Conservation (phyloP, 192 early-diverging fungal species). For the Podila clonocystis region DNA sequence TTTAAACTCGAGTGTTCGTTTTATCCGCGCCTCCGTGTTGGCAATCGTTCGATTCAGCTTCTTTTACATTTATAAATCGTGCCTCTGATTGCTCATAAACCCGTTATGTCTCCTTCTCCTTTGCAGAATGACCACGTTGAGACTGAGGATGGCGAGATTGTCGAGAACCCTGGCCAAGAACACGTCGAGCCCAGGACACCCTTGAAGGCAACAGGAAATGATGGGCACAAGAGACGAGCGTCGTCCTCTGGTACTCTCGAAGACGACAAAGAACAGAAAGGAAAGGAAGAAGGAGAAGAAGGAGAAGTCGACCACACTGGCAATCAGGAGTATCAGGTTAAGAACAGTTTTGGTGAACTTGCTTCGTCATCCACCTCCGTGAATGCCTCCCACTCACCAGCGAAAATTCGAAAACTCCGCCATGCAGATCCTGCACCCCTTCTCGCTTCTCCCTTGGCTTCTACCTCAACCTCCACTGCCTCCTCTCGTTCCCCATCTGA, state of each 20-base stretch:
- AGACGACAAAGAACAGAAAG: slow-evolving; percentile 3
- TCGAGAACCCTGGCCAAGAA: slow-evolving; percentile 18
- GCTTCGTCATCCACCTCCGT: slow-evolving; percentile 43
- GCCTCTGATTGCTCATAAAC: slow-evolving; percentile 34
- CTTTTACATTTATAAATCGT: neutral
- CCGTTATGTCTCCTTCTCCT: slow-evolving; percentile 51
- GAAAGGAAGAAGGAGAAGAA: slow-evolving; percentile 5
- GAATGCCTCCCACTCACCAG: slow-evolving; percentile 45
- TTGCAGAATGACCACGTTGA: slow-evolving; percentile 51
- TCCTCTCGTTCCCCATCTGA: slow-evolving; percentile 45
- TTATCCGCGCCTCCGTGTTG: neutral
- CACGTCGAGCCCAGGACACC: slow-evolving; percentile 10
- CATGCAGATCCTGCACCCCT: slow-evolving; percentile 42
- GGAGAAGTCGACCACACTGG: slow-evolving; percentile 28
- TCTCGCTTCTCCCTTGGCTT: slow-evolving; percentile 19
- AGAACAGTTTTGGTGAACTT: slow-evolving; percentile 54
- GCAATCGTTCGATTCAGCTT: neutral
- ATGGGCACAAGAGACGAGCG: slow-evolving; percentile 31
- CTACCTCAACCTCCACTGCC: slow-evolving; percentile 29
- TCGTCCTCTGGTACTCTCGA: neutral
- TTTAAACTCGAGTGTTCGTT: neutral
- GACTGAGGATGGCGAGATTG: slow-evolving; percentile 45
- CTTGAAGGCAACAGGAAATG: slow-evolving; percentile 10
- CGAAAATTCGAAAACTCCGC: slow-evolving; percentile 55
- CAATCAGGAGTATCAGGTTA: slow-evolving; percentile 49